Evolutionary conservation across 106 monocot species (phyloP), one percentile per base, ranked within the genome.

Genomic region (Dioscorea dumetorum): DNA sequence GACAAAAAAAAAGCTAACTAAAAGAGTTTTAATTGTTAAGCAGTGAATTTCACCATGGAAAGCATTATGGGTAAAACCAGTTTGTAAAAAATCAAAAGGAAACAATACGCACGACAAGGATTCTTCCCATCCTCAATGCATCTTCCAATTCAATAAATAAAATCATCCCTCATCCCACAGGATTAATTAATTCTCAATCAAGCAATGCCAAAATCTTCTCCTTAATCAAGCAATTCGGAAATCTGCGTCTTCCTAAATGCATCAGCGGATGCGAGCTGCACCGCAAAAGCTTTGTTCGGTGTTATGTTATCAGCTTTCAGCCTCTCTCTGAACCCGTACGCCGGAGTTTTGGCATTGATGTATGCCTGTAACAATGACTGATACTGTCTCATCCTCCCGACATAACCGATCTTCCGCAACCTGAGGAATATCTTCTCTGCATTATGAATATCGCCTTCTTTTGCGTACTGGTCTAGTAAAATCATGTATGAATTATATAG

Each of bases 311-410:
- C 88, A 24, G 70, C 83, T 50, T 79, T 86, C 86, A 88, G 79
- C 74, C 93, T 89, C 79, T 93, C 88, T 60, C 86, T 79, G 35
- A 93, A 83, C 57, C 88, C 91, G 66, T 88, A 88, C 21, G 88
- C 85, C 22, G 88, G 80, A 64, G 34, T 60, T 48, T 78, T 76
- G 16, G 82, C 77, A 64, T 85, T 85, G 35, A 71, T 31, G 58
- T 92, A 92, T 9, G 88, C 74, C 73, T 88, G 56, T 16, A 85
- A 70, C 54, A 92, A 67, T 12, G 66, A 31, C 34, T 69, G 61
- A 49, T 88, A 88, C 63, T 74, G 79, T 18, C 5, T 61, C 66
- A 76, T 31, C 33, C 73, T 80, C 24, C 76, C 76, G 9, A 54
- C 8, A 34, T 80, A 88, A 12, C 70, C 74, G 14, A 4, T 74